These are phyloP conservation scores for Leishmania braziliensis DNA, from an alignment of 208 protist species.

Conservation along the genomic window DNA sequence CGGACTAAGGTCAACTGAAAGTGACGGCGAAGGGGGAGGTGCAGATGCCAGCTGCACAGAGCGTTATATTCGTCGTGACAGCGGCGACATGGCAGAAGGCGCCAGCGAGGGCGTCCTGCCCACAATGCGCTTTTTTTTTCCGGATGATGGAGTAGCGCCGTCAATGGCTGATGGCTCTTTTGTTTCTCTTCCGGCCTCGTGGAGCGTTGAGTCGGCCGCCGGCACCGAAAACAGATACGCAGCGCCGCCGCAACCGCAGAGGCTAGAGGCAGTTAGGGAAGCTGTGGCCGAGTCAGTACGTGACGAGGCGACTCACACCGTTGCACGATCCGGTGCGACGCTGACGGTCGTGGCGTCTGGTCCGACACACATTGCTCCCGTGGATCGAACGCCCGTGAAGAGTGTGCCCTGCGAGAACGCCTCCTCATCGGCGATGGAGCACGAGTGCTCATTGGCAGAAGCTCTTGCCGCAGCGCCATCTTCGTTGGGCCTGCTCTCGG, in stretches of 20 bases:
- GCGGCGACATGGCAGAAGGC: background rate
- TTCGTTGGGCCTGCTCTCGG: background rate
- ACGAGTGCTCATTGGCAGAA: conserved; percentile 3
- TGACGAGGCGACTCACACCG: background rate
- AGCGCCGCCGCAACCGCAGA: background rate
- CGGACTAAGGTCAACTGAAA: background rate
- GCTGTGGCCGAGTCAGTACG: background rate
- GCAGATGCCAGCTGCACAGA: background rate
- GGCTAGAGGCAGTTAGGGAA: background rate
- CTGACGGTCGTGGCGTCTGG: background rate
- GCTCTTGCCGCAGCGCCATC: conserved; percentile 13
- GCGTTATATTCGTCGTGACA: background rate
- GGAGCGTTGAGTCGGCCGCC: background rate
- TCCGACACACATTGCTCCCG: background rate
- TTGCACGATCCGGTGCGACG: background rate
- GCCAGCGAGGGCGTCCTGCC: background rate
- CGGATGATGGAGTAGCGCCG: background rate
- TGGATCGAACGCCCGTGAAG: background rate
- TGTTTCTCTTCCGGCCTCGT: background rate
- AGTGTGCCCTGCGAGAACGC: background rate
- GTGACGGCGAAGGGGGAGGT: background rate
- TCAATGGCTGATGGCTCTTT: background rate
- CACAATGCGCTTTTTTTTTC: background rate
- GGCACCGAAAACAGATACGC: background rate
- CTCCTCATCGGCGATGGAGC: background rate